Evolutionary conservation across 176 grass and related monocot genomes (phyloP), one percentile per base, ranked within the genome.

Genomic region (Ensete glaucum): DNA sequence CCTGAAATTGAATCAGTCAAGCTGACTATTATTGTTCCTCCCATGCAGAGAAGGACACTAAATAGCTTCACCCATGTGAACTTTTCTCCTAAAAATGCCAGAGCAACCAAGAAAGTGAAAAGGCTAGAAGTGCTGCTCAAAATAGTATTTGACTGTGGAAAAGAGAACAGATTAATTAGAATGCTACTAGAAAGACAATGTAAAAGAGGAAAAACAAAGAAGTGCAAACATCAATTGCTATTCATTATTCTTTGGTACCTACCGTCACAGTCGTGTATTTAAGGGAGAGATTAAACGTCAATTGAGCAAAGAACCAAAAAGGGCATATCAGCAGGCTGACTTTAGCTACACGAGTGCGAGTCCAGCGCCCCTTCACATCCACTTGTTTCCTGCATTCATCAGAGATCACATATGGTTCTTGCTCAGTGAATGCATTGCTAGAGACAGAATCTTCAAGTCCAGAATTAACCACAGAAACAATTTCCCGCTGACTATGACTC

Each of bases 181-280:
- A 80, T 68, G 66, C 27, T 68, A 43, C 13, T 16, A 11, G 16
- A 15, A 48, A 68, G 48, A 19, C 17, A 54, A 73, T 52, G 59
- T 14, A 62, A 19, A 50, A 62, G 26, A 60, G 1, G 21, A 22
- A n/a, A 12, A 76, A 24, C 1, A 27, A 52, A 14, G 11, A 76
- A 63, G 34, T 43, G 34, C 34, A 43, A 54, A 16, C 17, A 57
- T 29, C 11, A 26, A 20, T 23, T 74, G 51, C 20, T 17, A 16
- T 56, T 22, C 11, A 20, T 74, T 55, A 20, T 74, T 55, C 52
- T 27, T 57, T 74, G 19, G 68, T 53, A 83, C 80, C 82, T 90
- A 98, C 95, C 10, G 90, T 93, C 25, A 98, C 95, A 62, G 90
- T 98, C 57, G 95, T 98, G 80, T 98, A 98, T 80, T 89, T 93